These are phyloP conservation scores for Penicillium frequentans DNA, from an alignment of 2,329 filamentous ascomycete genomes.

Conservation along the genomic window DNA sequence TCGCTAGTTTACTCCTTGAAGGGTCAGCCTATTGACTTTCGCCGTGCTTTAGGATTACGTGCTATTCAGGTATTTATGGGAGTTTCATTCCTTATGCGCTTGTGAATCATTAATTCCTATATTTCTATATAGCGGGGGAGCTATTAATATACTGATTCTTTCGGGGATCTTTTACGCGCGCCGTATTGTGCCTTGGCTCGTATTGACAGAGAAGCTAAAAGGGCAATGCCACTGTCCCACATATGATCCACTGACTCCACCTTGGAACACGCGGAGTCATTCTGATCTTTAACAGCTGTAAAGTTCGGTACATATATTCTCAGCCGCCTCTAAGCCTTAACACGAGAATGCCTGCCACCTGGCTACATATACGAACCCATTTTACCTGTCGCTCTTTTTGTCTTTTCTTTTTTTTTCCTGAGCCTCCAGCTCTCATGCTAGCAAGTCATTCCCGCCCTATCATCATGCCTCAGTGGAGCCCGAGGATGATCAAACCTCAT, in stretches of 20 bases:
- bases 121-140: background rate
- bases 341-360: background rate
- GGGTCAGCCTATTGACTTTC: background rate
- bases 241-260: background rate
- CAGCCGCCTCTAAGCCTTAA: background rate
- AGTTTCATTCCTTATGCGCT: no score
- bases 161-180: background rate
- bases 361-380: background rate
- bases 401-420: background rate
- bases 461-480: background rate
- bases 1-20: conserved; percentile 6
- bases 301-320: background rate
- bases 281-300: background rate
- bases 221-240: background rate
- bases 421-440: background rate
- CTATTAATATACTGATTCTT: background rate
- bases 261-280: background rate
- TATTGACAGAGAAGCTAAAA: background rate
- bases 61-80: no score
- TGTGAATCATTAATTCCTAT: background rate
- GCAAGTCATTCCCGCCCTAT: background rate
- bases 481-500: conserved; percentile 1
- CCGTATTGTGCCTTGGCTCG: background rate
- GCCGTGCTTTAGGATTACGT: background rate
- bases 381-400: background rate